A percentile compares a stretch with the other conserved stretches of the same genome.
phyloP scores from a whole-genome alignment of 2,329 filamentous ascomycete species.

The Sporothrix dimorphospora region DNA sequence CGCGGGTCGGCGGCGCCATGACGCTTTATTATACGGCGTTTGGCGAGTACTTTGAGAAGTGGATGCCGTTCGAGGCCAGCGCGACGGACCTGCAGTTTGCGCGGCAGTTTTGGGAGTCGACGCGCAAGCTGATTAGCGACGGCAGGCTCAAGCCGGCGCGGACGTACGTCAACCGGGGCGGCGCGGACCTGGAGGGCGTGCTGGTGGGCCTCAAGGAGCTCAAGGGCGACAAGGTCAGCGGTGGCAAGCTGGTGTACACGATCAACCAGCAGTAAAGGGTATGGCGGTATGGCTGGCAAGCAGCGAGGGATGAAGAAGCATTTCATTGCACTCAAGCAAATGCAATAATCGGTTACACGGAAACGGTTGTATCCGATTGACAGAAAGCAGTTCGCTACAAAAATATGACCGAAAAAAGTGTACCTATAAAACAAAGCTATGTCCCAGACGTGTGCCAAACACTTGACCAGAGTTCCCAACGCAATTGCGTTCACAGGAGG shows the following conservation, averaged over 20 bases:
- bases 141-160: conserved; percentile 43
- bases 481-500: background rate
- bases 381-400: background rate
- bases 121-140: conserved; percentile 39
- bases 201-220: conserved; percentile 40
- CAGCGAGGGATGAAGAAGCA: background rate
- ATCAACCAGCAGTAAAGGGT: conserved; percentile 9
- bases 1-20: conserved; percentile 36
- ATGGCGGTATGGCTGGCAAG: background rate
- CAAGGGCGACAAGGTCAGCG: conserved; percentile 42
- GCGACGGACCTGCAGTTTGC: conserved; percentile 41
- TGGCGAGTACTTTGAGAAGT: conserved; percentile 40
- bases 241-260: conserved; percentile 46
- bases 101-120: conserved; percentile 42
- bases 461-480: background rate
- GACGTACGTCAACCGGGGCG: conserved; percentile 37
- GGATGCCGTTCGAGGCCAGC: conserved; percentile 27
- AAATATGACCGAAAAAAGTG: background rate
- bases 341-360: background rate
- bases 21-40: conserved; percentile 43
- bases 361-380: background rate
- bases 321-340: background rate
- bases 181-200: conserved; percentile 40
- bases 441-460: background rate
- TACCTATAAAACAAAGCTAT: background rate